A percentile compares a stretch with the other conserved stretches of the same genome.
phyloP scores from a whole-genome alignment of 441 rosid species.

The Erodium texanum region DNA sequence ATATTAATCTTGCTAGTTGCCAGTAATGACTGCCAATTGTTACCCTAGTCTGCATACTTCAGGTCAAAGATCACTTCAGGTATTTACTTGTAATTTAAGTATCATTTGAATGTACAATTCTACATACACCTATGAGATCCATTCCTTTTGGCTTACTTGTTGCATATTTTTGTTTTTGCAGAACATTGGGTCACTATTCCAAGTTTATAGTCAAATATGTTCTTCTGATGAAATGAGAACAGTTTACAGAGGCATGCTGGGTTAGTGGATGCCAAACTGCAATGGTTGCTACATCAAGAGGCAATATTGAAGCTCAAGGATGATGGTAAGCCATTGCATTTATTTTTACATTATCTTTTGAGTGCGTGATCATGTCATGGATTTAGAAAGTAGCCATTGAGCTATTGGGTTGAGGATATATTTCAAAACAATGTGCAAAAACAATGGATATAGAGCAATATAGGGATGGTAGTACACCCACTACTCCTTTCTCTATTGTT shows the following conservation, averaged over 20 bases:
- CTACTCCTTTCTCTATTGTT: conserved; percentile 2
- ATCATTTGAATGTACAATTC: neutral
- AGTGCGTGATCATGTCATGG: conserved; percentile 3
- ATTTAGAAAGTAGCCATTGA: neutral
- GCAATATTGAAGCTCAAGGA: conserved; percentile 1
- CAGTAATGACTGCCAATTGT: neutral
- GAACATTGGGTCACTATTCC: neutral
- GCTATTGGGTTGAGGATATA: conserved; percentile 2
- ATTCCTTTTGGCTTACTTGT: neutral
- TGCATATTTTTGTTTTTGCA: neutral
- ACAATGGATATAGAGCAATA: neutral
- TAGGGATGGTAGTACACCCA: conserved; percentile 6
- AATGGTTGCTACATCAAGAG: neutral
- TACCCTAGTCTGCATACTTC: neutral
- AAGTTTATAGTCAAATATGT: neutral
- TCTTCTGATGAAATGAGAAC: neutral
- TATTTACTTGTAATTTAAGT: neutral
- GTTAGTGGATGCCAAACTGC: neutral
- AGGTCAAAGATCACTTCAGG: neutral
- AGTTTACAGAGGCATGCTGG: neutral
- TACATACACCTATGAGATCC: neutral
- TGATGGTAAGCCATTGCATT: conserved; percentile 1
- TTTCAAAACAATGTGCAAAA: neutral
- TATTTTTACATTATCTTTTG: neutral
- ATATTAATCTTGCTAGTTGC: no score